phyloP scores from a whole-genome alignment of 176 grass and related monocot species.

The Lolium rigidum region DNA sequence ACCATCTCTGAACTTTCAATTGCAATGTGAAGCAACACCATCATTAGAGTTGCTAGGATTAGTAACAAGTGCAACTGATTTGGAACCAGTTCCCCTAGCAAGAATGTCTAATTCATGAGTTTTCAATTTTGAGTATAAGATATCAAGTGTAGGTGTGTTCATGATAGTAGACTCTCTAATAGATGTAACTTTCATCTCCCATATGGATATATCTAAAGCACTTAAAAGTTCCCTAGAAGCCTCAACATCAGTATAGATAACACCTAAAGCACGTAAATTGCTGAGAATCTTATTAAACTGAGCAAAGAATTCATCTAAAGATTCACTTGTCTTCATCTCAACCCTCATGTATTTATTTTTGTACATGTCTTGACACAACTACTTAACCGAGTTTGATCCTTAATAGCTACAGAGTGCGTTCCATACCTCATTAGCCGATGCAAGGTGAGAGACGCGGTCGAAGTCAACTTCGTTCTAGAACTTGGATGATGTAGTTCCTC shows the following conservation, averaged over 20 bases:
- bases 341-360: not conserved
- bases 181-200: not conserved
- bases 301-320: not conserved
- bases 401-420: not conserved
- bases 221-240: not conserved
- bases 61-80: not conserved
- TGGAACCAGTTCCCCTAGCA: not conserved
- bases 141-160: not conserved
- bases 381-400: not conserved
- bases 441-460: not conserved
- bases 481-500: slow-evolving; percentile 5
- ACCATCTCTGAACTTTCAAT: too few relatives aligned
- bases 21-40: not conserved
- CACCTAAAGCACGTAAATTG: slow-evolving; percentile 3
- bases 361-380: not conserved
- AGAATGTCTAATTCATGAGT: slow-evolving; percentile 7
- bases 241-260: not conserved
- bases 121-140: not conserved
- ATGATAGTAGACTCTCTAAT: slow-evolving; percentile 1
- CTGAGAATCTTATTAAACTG: not conserved
- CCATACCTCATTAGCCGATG: not conserved
- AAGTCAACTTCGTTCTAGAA: not conserved
- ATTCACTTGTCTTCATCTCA: slow-evolving; percentile 6
- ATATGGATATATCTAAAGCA: not conserved
- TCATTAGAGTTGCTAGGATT: not conserved